These are phyloP conservation scores for Aspergillus asperescens DNA, from an alignment of 495 filamentous ascomycete genomes.

Conservation along the genomic window DNA sequence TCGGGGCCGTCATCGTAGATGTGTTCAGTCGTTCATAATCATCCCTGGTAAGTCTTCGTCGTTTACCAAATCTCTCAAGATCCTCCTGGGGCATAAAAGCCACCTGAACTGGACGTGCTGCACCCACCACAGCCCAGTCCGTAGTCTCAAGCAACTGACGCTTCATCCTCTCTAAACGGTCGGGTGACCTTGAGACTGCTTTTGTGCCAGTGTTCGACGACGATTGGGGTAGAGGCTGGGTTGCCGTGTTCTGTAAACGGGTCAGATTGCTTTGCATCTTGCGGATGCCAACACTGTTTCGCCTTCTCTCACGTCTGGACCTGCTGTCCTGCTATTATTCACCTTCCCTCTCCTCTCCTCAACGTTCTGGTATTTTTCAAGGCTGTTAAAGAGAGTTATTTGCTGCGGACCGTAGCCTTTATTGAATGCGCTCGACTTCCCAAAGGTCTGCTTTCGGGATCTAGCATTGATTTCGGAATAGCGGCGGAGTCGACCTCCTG, in stretches of 20 bases:
- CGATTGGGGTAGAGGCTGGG: neutral
- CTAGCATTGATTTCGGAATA: constrained; percentile 30
- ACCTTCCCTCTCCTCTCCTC: neutral
- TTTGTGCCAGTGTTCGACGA: neutral
- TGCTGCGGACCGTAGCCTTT: constrained; percentile 12
- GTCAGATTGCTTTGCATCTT: neutral
- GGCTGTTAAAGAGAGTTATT: constrained; percentile 11
- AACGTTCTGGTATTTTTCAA: neutral
- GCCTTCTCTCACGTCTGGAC: neutral
- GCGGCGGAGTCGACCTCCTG: constrained; percentile 39
- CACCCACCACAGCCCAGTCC: constrained; percentile 36
- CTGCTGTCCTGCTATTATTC: neutral
- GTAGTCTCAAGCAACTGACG: constrained; percentile 29
- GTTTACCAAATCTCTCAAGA: constrained; percentile 33
- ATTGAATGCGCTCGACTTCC: constrained; percentile 17
- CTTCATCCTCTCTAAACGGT: constrained; percentile 25
- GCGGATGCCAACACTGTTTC: neutral
- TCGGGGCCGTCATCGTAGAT: neutral
- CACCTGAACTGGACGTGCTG: constrained; percentile 31
- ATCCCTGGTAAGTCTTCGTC: constrained; percentile 32
- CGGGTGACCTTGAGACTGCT: neutral
- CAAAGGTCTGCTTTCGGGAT: constrained; percentile 28
- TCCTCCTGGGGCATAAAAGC: constrained; percentile 28
- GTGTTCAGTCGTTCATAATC: constrained; percentile 28
- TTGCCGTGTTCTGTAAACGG: neutral